Percentiles rank a stretch among this genome's conserved stretches.
phyloP scores from a whole-genome alignment of 2,329 filamentous ascomycete species.

The Chrysosporium keratinophilum region DNA sequence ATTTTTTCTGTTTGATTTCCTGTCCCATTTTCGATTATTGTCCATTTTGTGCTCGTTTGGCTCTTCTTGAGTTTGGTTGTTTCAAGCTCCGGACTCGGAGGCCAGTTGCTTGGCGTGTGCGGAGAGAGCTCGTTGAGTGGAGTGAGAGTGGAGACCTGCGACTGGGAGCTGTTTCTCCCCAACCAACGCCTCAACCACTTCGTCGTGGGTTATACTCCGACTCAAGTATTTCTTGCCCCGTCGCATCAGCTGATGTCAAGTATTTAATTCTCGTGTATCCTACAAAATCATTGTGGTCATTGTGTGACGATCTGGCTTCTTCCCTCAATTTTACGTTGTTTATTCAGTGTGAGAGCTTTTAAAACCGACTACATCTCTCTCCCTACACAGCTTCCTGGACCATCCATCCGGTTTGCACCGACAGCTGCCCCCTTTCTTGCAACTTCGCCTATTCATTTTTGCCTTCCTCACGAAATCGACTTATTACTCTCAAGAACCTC shows the following conservation, averaged over 20 bases:
- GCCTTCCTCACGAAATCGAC: neutral
- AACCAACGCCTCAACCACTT: conserved; percentile 7
- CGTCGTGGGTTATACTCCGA: neutral
- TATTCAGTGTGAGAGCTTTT: too few species aligned
- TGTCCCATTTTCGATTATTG: neutral
- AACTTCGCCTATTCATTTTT: too few species aligned
- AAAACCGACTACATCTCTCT: too few species aligned
- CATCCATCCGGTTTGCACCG: too few species aligned
- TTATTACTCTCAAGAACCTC: neutral
- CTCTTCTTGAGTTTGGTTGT: neutral
- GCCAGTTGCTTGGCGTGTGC: conserved; percentile 3
- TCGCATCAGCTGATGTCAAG: conserved; percentile 3
- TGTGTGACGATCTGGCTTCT: too few species aligned
- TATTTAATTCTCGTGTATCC: neutral
- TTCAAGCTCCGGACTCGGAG: conserved; percentile 6
- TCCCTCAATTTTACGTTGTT: too few species aligned
- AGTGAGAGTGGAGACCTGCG: neutral
- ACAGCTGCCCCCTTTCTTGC: too few species aligned
- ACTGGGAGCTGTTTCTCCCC: conserved; percentile 1
- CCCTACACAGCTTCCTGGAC: too few species aligned
- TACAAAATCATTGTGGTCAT: too few species aligned
- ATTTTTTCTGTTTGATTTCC: neutral
- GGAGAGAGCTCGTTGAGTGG: conserved; percentile 3
- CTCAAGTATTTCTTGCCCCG: neutral
- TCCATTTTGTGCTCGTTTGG: neutral